Conservation (phyloP, 345 rosid species). For the Syzygium jambos region DNA sequence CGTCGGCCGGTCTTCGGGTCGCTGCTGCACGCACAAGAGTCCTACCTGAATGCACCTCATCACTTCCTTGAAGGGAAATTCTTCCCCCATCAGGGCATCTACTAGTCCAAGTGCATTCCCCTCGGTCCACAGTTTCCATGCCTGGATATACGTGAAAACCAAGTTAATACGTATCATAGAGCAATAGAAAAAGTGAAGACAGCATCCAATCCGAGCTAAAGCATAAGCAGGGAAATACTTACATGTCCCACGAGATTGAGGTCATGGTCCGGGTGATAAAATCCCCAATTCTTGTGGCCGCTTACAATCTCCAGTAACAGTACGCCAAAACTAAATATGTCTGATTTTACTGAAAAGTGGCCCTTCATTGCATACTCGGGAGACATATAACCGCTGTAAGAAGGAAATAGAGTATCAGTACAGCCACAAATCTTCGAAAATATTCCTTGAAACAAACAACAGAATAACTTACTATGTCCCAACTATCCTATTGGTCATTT, state of each 20-base stretch:
- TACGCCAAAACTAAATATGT: constrained; percentile 37
- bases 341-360: constrained; percentile 30
- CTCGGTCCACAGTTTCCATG: constrained; percentile 33
- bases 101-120: constrained; percentile 17
- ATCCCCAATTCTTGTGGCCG: constrained; percentile 22
- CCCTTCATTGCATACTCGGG: constrained; percentile 39
- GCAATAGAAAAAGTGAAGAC: neutral
- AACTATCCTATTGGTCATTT: constrained; percentile 17
- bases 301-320: constrained; percentile 29
- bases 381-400: constrained; percentile 34
- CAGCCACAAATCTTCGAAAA: neutral
- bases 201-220: neutral
- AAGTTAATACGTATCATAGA: neutral
- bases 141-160: constrained; percentile 4
- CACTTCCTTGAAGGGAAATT: constrained; percentile 6
- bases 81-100: constrained; percentile 17
- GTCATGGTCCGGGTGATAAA: constrained; percentile 1
- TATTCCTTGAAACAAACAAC: neutral
- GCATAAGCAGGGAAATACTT: neutral
- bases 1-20: constrained; percentile 37
- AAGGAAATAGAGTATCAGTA: neutral
- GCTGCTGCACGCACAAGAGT: constrained; percentile 43
- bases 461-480: constrained; percentile 27
- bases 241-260: constrained; percentile 26
- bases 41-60: constrained; percentile 29